phyloP scores from a whole-genome alignment of 164 flowering plant species.

The Vitis cinerea region DNA sequence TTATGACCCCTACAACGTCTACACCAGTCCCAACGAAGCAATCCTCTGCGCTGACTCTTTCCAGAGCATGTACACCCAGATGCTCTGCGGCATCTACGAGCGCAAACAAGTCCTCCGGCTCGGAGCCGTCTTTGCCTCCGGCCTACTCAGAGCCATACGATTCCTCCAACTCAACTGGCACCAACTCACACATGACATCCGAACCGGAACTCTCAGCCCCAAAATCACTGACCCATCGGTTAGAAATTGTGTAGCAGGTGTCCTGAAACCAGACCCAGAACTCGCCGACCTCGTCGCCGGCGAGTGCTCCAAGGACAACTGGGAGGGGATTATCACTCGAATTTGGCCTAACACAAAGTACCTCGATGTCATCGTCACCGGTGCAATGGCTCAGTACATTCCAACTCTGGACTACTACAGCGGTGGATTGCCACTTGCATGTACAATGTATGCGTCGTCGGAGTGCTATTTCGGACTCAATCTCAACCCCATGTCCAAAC shows the following conservation, averaged over 20 bases:
- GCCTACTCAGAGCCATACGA: conserved; percentile 60
- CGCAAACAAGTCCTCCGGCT: conserved; percentile 51
- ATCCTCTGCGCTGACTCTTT: conserved; percentile 58
- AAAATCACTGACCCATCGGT: conserved; percentile 37
- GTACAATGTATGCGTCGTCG: conserved; percentile 66
- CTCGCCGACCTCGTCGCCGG: conserved; percentile 38
- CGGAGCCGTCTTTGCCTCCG: conserved; percentile 68
- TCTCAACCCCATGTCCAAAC: conserved; percentile 56
- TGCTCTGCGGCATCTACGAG: conserved; percentile 60
- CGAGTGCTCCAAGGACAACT: conserved; percentile 40
- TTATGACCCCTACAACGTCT: conserved; percentile 48
- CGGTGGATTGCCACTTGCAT: conserved; percentile 52
- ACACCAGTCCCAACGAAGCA: conserved; percentile 58
- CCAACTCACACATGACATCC: conserved; percentile 40
- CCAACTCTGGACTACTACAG: conserved; percentile 67
- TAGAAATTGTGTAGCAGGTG: conserved; percentile 18
- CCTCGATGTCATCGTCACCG: conserved; percentile 61
- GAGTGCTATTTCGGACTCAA: conserved; percentile 65
- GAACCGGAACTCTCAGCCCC: conserved; percentile 39
- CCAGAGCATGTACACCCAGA: conserved; percentile 64
- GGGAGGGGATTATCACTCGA: conserved; percentile 56
- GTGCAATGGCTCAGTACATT: conserved; percentile 67
- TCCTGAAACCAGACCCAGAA: conserved; percentile 40
- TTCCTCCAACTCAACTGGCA: conserved; percentile 60
- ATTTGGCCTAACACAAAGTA: conserved; percentile 71